Base-by-base conservation (phyloP, 2,329 filamentous ascomycete species). In the Hymenoscyphus repandus region DNA sequence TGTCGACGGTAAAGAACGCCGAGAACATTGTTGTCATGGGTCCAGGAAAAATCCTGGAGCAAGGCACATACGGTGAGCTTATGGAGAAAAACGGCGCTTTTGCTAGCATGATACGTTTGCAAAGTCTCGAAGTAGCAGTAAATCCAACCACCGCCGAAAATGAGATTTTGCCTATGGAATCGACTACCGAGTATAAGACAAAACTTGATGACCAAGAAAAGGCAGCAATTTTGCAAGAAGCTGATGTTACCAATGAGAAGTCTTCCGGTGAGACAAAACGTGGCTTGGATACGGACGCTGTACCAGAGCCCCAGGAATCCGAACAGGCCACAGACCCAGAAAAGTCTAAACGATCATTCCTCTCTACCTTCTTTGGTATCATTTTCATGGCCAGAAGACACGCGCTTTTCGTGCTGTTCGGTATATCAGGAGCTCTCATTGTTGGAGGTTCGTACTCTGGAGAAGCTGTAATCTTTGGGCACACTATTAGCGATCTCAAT, bases 1-100 rank as follows among this genome's bases (percentile, higher is more conserved):
- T 97, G 7, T 95, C 89, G 1, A 96, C 91, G 3, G 95, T 97
- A 72, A 89, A 83, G 68, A 84, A 89, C 57, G 90, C 91, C 0
- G 86, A 96, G 69, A 96, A 95, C 63, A 97, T 97, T 58, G 87
- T 96, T 6, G 90, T 96, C 56, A 90, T 97, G 83, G 78, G 83
- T 5, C 70, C 82, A 49, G 92, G 92, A 11, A 72, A 75, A 15
- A 93, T 97, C 51, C 76, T 95, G 13, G 92, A 97, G 69, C 89
- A 96, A 68, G 92, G 92, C 41, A 90, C 81, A 0, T 91, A 96
- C 67, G 80, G 90, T 51, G 76, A 85, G 12, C 77, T 97, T 7
- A 73, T 96, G 1, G 80, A 83, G 60, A 74, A 69, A 52, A 72
- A 79, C 53, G 83, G 81, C 1, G 73, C 85, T 13, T 91, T 91